phyloP scores from a whole-genome alignment of 202 grass and related monocot species.

The Schoenoplectus triqueter region DNA sequence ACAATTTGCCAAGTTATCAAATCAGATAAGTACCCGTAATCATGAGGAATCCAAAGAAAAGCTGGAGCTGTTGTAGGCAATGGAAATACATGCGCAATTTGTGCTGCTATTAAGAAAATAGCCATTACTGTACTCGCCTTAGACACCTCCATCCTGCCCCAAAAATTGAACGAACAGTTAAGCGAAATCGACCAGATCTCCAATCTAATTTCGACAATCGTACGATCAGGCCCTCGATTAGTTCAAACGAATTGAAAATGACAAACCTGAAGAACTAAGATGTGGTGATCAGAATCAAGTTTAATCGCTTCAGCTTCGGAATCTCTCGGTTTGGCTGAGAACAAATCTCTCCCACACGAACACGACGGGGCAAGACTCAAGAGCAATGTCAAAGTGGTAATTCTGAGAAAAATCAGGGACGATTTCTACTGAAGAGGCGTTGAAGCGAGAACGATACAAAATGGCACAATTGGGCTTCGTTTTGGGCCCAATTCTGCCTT shows the following conservation, averaged over 20 bases:
- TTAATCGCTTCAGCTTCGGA: neutral
- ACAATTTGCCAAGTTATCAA: neutral
- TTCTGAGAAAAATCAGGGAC: neutral
- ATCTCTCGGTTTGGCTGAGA: slow-evolving; percentile 10
- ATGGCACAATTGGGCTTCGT: neutral
- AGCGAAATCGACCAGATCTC: slow-evolving; percentile 13
- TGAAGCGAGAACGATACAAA: neutral
- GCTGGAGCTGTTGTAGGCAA: slow-evolving; percentile 59
- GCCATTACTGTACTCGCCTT: slow-evolving; percentile 39
- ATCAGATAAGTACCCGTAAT: slow-evolving; percentile 61
- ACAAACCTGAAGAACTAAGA: slow-evolving; percentile 26
- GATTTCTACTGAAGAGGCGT: neutral
- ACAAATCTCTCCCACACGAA: slow-evolving; percentile 29
- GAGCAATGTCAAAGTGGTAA: slow-evolving; percentile 3
- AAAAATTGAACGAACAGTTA: neutral
- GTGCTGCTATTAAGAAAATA: slow-evolving; percentile 46
- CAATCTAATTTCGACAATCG: neutral
- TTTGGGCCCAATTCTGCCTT: neutral
- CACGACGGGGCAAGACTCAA: neutral
- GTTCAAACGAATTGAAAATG: slow-evolving; percentile 9
- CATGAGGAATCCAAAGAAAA: slow-evolving; percentile 83
- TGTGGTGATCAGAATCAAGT: neutral
- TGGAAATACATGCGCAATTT: slow-evolving; percentile 27
- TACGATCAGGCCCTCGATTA: neutral
- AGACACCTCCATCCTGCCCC: slow-evolving; percentile 42